phyloP scores from a whole-genome alignment of 345 rosid genomes.

The Citrus glauca region DNA sequence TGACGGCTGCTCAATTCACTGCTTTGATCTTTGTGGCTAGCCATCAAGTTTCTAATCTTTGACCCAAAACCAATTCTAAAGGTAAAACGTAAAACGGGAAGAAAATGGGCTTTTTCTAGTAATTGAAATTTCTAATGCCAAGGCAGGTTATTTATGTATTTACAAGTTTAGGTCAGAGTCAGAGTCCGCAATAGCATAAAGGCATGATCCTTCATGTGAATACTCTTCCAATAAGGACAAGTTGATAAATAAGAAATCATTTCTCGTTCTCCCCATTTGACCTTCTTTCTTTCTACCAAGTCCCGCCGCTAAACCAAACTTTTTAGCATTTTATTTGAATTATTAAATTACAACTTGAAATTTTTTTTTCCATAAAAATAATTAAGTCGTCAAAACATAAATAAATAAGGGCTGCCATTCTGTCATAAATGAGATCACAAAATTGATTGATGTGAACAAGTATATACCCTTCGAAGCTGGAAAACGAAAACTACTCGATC shows the following conservation, averaged over 20 bases:
- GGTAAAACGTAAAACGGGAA: too few species aligned
- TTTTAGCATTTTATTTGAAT: neutral
- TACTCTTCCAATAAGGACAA: neutral
- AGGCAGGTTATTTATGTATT: too few species aligned
- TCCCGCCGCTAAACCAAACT: neutral
- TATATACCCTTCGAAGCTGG: fast-evolving
- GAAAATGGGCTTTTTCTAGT: neutral
- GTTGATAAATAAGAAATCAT: neutral
- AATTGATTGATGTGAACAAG: neutral
- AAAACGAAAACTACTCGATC: neutral
- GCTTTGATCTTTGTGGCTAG: neutral
- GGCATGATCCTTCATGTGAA: neutral
- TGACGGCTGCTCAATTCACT: neutral
- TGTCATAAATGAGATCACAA: neutral
- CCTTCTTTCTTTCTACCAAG: neutral
- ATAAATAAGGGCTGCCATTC: neutral
- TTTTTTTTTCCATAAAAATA: too few species aligned
- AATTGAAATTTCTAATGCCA: too few species aligned
- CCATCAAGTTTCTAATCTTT: neutral
- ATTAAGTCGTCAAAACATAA: too few species aligned
- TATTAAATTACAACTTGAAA: neutral
- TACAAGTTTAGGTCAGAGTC: neutral
- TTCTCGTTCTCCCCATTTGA: neutral
- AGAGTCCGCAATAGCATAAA: neutral
- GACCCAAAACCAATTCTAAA: neutral